These are phyloP conservation scores for Penicillium digitatum DNA, from an alignment of 2,329 filamentous ascomycete genomes.

Conservation along the genomic window DNA sequence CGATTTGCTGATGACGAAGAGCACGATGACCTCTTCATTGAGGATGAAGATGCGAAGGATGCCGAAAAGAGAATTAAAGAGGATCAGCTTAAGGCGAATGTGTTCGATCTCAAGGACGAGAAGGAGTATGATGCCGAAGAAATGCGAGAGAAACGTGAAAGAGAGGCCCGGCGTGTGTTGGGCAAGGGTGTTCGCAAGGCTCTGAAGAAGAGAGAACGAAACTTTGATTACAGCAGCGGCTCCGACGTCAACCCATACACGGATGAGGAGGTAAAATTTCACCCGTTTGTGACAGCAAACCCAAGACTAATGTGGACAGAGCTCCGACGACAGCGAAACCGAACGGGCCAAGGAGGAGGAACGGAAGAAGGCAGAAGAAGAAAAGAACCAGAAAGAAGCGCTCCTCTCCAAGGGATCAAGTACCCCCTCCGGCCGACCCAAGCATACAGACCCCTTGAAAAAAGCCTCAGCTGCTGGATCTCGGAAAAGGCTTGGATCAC, in stretches of 20 bases:
- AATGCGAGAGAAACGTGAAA: slow-evolving; percentile 59
- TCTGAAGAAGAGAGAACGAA: slow-evolving; percentile 78
- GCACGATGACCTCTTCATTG: slow-evolving; percentile 69
- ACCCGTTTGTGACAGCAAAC: neutral
- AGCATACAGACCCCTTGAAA: slow-evolving; percentile 51
- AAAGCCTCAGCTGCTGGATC: slow-evolving; percentile 49
- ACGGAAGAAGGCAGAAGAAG: slow-evolving; percentile 56
- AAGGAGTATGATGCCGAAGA: slow-evolving; percentile 66
- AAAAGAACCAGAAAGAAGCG: slow-evolving; percentile 51
- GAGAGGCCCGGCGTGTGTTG: slow-evolving; percentile 63
- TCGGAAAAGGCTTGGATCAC: slow-evolving; percentile 80
- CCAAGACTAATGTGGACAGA: slow-evolving; percentile 35
- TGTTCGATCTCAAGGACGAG: slow-evolving; percentile 74
- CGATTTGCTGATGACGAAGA: slow-evolving; percentile 87
- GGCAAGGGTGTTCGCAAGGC: slow-evolving; percentile 77
- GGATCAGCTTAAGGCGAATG: slow-evolving; percentile 80
- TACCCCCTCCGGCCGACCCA: slow-evolving; percentile 59
- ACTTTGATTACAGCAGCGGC: slow-evolving; percentile 78
- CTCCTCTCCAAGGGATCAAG: slow-evolving; percentile 66
- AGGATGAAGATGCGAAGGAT: slow-evolving; percentile 75
- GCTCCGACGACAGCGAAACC: slow-evolving; percentile 61
- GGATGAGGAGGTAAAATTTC: slow-evolving; percentile 46
- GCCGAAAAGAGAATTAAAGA: slow-evolving; percentile 69
- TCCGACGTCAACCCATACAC: slow-evolving; percentile 57
- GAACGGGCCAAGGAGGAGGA: slow-evolving; percentile 60